Evolutionary conservation across 495 filamentous ascomycete species (phyloP), one percentile per base, ranked within the genome.

Genomic region (Penicillium diatomitis): DNA sequence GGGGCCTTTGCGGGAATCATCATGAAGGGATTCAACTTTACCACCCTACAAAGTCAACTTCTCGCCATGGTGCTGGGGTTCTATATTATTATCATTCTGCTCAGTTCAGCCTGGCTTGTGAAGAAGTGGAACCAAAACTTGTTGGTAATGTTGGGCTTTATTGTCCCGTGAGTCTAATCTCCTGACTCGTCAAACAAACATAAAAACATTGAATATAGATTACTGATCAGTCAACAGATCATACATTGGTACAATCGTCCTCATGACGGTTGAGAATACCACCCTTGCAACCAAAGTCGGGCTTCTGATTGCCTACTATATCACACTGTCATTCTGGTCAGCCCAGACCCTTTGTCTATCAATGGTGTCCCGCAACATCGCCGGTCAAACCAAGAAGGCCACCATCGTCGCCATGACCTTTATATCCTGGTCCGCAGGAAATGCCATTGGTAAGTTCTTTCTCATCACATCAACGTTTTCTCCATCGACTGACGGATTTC

Each of bases 1-100:
- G 82, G 83, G 20, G 75, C 77, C 3, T 87, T 85, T 57, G 79
- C 80, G 33, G 82, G 80, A 49, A 77, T 86, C 54, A 83, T 77
- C 32, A 68, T 77, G 48, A 63, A 49, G 1, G 56, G 67, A 2
- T 75, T 77, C 30, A 57, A 74, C 0, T 77, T 70, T 43, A 66
- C 57, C 0, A 53, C 62, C 0, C 53, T 73, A 32, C 66, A 76
- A 46, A 73, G 67, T 5, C 71, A 71, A 41, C 56, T 76, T 33
- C 56, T 75, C 8, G 77, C 82, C 11, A 88, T 88, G 81, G 82
- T 87, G 4, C 66, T 87, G 2, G 83, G 84, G 4, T 78, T 75
- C 35, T 85, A 84, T 49, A 86, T 87, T 51, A 62, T 62, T 30
- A 9, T 83, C 32, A 78, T 86, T 9, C 62, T 88, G 30, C 58